phyloP scores from a whole-genome alignment of 2,329 filamentous ascomycete species.

The Falciphora oryzae region DNA sequence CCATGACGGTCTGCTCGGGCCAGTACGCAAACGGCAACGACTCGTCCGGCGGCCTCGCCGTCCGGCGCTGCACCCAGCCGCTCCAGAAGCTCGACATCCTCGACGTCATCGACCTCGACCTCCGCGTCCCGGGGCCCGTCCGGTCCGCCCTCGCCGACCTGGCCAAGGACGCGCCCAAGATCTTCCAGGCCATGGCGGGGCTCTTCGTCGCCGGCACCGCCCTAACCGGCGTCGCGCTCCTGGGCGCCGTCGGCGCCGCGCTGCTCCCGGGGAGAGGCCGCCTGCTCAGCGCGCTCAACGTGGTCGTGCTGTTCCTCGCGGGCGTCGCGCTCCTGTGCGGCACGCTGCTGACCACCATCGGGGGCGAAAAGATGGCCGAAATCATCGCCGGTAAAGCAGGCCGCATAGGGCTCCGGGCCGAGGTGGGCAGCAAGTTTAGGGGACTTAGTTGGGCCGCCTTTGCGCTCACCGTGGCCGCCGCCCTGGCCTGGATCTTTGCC shows the following conservation, averaged over 20 bases:
- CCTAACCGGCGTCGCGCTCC: constrained; percentile 37
- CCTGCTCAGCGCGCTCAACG: constrained; percentile 28
- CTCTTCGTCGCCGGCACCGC: constrained; percentile 40
- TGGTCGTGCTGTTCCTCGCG: constrained; percentile 15
- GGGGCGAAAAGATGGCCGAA: constrained; percentile 12
- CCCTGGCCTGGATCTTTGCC: constrained; percentile 35
- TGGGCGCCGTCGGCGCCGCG: constrained; percentile 31
- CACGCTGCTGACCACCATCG: constrained; percentile 13
- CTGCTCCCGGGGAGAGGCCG: constrained; percentile 11
- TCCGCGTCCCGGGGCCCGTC: constrained; percentile 41
- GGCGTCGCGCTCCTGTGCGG: not conserved
- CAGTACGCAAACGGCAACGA: constrained; percentile 21
- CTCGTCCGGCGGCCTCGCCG: constrained; percentile 18
- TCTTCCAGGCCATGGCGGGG: constrained; percentile 42
- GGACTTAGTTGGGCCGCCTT: constrained; percentile 42
- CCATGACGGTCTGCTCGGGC: constrained; percentile 26
- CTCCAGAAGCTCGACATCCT: constrained; percentile 35
- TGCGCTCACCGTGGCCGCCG: constrained; percentile 34
- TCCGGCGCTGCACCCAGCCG: constrained; percentile 19
- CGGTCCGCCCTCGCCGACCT: constrained; percentile 38
- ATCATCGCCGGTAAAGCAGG: constrained; percentile 25
- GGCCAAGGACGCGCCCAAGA: constrained; percentile 43
- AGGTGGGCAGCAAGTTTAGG: constrained; percentile 37
- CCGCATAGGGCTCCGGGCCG: constrained; percentile 38
- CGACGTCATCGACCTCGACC: constrained; percentile 36